phyloP scores from a whole-genome alignment of 108 stramenopile genomes.

The Nannochloropsis salina region DNA sequence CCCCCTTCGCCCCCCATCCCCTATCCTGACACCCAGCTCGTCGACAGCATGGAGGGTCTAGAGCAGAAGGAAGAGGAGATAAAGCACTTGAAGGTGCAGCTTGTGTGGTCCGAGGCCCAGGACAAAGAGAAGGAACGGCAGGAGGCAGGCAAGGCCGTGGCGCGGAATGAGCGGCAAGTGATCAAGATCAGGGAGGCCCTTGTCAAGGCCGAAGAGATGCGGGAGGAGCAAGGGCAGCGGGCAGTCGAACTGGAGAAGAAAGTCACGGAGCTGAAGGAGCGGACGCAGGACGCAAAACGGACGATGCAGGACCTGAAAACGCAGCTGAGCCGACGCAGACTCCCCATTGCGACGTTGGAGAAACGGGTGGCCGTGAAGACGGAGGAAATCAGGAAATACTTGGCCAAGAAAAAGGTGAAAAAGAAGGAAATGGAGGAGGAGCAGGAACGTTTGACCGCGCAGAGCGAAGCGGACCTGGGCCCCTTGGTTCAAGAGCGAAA shows the following conservation, averaged over 20 bases:
- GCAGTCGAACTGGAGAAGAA: constrained; percentile 26
- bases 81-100: neutral
- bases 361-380: neutral
- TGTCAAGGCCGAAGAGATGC: neutral
- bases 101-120: neutral
- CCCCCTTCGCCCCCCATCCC: neutral
- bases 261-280: neutral
- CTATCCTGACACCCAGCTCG: neutral
- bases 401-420: constrained; percentile 20
- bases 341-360: neutral
- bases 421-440: constrained; percentile 23
- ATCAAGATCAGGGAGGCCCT: neutral
- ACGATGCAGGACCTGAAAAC: neutral
- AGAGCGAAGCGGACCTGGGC: neutral
- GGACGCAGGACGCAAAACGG: neutral
- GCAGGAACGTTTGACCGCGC: constrained; percentile 8
- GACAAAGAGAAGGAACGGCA: neutral
- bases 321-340: constrained; percentile 19
- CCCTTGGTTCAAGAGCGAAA: neutral
- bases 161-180: neutral
- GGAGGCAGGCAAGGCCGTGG: neutral
- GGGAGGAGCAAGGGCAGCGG: constrained; percentile 26
- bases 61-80: neutral
- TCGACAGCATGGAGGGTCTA: neutral
- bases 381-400: constrained; percentile 35